Conservation (phyloP, 148 eudicot genomes). For the Cornus florida region DNA sequence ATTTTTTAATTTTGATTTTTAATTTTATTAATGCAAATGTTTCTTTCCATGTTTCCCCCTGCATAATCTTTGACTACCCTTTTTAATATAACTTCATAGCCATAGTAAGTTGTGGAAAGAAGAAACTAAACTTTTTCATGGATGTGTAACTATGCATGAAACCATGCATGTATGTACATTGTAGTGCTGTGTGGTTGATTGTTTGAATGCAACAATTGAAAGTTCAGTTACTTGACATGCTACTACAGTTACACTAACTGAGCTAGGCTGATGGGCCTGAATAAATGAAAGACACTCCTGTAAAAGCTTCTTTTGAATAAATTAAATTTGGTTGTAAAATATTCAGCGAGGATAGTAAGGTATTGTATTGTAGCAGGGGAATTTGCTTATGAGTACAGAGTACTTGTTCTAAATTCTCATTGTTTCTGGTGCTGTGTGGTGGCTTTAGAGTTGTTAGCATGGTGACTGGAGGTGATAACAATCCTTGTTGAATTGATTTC, state of each 20-base stretch:
- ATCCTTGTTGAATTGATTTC: not conserved
- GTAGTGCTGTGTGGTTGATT: not conserved
- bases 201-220: too few relatives aligned
- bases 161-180: not conserved
- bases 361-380: not conserved
- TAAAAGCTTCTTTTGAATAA: not conserved
- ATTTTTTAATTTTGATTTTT: not conserved
- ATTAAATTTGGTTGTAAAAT: not conserved
- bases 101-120: not conserved
- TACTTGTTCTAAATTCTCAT: not conserved
- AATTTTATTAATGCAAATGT: not conserved
- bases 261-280: not conserved
- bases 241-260: not conserved
- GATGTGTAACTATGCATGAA: not conserved
- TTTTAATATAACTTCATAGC: not conserved
- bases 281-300: not conserved
- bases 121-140: slow-evolving; percentile 6
- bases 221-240: not conserved
- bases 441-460: not conserved
- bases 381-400: not conserved
- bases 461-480: not conserved
- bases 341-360: not conserved
- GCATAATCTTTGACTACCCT: not conserved
- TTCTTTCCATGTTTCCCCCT: not conserved
- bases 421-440: not conserved